Conservation (phyloP, 176 grass and related monocot species). For the Zoysia pacifica region DNA sequence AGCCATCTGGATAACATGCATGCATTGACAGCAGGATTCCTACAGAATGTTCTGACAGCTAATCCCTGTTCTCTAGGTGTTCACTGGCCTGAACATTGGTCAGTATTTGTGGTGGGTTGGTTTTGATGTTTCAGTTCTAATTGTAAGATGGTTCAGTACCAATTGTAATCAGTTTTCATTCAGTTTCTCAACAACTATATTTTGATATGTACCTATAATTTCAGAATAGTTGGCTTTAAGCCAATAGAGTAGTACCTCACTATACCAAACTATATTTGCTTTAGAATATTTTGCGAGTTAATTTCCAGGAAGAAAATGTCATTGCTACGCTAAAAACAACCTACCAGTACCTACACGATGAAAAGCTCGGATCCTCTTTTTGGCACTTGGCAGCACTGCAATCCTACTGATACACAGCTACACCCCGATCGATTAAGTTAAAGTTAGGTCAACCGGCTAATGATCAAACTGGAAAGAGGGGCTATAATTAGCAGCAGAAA, state of each 20-base stretch:
- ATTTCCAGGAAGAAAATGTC: no score
- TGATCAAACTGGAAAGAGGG: neutral
- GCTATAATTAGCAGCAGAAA: neutral
- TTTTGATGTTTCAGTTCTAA: neutral
- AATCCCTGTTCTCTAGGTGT: neutral
- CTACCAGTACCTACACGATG: neutral
- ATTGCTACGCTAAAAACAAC: neutral
- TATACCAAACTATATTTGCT: neutral
- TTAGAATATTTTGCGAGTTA: neutral
- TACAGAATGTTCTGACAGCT: constrained; percentile 25
- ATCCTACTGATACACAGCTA: neutral
- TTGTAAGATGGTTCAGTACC: neutral
- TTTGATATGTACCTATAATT: neutral
- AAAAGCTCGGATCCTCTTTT: neutral
- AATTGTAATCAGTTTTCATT: neutral
- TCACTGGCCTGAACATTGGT: neutral
- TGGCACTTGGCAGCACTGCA: neutral
- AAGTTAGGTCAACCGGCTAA: neutral
- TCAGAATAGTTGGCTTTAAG: neutral
- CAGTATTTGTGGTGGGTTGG: neutral
- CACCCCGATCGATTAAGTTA: neutral
- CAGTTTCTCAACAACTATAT: constrained; percentile 13
- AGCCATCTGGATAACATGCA: constrained; percentile 16
- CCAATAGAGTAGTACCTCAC: neutral
- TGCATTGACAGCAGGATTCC: neutral